A percentile compares a stretch with the other conserved stretches of the same genome.
phyloP scores from a whole-genome alignment of 768 basidiomycete genomes.

The Gloeopeniophorella convolvens region DNA sequence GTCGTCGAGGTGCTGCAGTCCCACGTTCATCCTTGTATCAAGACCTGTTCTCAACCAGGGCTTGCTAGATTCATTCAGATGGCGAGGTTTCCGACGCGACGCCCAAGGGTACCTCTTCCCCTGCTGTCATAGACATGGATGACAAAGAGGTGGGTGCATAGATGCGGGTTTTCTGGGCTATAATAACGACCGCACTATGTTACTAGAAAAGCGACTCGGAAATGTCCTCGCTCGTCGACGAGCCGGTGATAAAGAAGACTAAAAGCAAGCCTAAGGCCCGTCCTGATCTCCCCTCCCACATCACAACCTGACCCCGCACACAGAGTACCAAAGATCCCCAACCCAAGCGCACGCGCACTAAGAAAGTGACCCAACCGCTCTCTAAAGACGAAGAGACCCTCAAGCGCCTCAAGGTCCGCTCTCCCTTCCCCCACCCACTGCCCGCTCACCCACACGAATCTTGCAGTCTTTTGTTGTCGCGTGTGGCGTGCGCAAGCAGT shows the following conservation, averaged over 20 bases:
- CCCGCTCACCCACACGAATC: background rate
- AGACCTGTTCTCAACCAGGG: background rate
- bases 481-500: constrained; percentile 72
- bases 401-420: constrained; percentile 61
- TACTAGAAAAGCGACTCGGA: constrained; percentile 48
- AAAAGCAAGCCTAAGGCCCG: constrained; percentile 35
- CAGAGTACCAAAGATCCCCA: constrained; percentile 20
- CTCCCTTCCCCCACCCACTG: background rate
- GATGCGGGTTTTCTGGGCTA: background rate
- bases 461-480: constrained; percentile 62
- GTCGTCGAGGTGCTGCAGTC: background rate
- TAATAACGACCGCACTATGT: background rate
- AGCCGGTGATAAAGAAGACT: constrained; percentile 39
- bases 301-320: background rate
- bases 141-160: background rate
- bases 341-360: constrained; percentile 30
- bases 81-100: background rate
- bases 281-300: background rate
- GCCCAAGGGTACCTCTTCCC: constrained; percentile 5
- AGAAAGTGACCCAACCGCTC: constrained; percentile 23
- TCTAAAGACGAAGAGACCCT: constrained; percentile 68
- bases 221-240: constrained; percentile 53
- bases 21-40: background rate
- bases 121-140: background rate
- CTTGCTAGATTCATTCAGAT: constrained; percentile 5